These are phyloP conservation scores for Oehlia diaphana DNA, from an alignment of 192 early-diverging fungal species.

Conservation along the genomic window DNA sequence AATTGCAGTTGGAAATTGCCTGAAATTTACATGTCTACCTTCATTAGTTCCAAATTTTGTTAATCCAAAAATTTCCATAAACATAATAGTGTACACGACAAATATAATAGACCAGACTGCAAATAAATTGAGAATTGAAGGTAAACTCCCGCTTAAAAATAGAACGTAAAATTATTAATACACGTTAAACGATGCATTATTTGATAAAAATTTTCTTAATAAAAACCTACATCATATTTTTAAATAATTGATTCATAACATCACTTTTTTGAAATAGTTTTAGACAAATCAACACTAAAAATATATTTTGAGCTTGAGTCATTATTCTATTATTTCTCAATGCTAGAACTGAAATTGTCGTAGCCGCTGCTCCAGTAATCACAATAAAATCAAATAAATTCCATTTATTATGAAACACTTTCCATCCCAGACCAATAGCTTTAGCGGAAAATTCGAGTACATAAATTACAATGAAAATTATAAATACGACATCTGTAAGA, in stretches of 20 bases:
- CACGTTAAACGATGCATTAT: background rate
- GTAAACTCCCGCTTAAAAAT: conserved; percentile 38
- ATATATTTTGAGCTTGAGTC: conserved; percentile 56
- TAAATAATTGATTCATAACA: conserved; percentile 60
- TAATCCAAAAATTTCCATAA: conserved; percentile 63
- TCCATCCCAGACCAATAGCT: conserved; percentile 51
- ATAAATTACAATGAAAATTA: conserved; percentile 48
- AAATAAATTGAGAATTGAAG: conserved; percentile 54
- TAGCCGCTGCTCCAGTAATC: conserved; percentile 50
- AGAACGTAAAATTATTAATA: background rate
- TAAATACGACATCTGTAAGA: conserved; percentile 40
- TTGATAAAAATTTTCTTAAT: background rate
- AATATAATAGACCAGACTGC: conserved; percentile 61
- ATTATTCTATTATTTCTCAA: conserved; percentile 26
- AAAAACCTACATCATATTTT: conserved; percentile 56
- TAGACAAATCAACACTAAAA: conserved; percentile 55
- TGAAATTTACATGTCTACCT: conserved; percentile 52
- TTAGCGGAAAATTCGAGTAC: conserved; percentile 50
- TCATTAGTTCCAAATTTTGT: conserved; percentile 53
- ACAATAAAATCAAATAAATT: conserved; percentile 69
- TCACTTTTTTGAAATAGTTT: conserved; percentile 59
- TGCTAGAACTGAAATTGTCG: conserved; percentile 33
- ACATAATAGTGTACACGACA: conserved; percentile 58
- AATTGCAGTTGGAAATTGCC: conserved; percentile 44
- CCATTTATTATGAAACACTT: conserved; percentile 52